Evolutionary conservation across 148 eudicot genomes (phyloP), one percentile per base, ranked within the genome.

Genomic region (Nepenthes gracilis): DNA sequence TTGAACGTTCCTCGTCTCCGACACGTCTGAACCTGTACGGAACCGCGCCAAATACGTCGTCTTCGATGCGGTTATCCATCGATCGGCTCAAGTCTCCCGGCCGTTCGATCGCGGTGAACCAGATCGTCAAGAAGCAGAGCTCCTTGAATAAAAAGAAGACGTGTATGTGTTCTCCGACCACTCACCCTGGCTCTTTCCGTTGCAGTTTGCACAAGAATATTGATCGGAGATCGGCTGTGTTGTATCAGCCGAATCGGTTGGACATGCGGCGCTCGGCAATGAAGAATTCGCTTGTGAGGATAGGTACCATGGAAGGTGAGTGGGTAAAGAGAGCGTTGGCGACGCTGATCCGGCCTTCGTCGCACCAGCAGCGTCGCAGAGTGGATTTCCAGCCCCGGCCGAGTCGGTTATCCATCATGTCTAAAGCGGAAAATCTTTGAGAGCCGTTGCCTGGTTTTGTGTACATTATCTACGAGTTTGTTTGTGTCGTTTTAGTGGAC

Each of bases 231-330:
- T 63, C 56, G 8, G 38, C 38, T 2, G 54, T 55, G 52, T 37
- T 35, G 75, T 72, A 77, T 63, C 77, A 59, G 55, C 65, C 75
- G 61, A 64, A 76, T 11, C 53, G 77, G 67, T 34, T 83, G 54
- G 69, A 83, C 6, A 70, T 79, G 64, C 57, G 81, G 43, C 61
- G 87, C 67, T 82, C 81, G 2, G 83, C 87, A 61, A 82, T 82
- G 87, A 74, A 73, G 53, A 79, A 83, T 56, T 83, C 87, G 62
- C 57, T 83, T 5, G 87, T 80, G 61, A 74, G 84, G 62, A 83
- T 80, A 43, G 87, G 87, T 5, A 77, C 82, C 1, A 84, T 83
- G 2, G 87, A 83, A 62, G 87, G 87, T 0, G 87, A 80, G 47
- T 72, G 68, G 79, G 87, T 77, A 69, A 79, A 64, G 35, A 61